phyloP scores from a whole-genome alignment of 495 filamentous ascomycete species.

The Neurospora hispaniola region DNA sequence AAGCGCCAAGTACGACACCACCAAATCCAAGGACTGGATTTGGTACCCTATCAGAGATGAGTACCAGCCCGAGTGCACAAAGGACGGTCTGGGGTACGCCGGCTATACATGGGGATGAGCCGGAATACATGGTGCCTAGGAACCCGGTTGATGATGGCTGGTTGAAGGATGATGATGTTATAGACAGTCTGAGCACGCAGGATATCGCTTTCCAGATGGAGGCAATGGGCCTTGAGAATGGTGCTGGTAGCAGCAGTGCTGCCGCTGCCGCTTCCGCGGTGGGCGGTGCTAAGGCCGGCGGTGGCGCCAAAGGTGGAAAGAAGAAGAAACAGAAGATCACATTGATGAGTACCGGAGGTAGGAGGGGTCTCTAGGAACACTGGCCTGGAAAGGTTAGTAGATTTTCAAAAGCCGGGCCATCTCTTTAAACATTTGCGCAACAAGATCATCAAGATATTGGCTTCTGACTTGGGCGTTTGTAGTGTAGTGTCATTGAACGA shows the following conservation, averaged over 20 bases:
- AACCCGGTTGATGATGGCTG: constrained; percentile 58
- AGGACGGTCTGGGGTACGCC: constrained; percentile 87
- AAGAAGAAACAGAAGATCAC: constrained; percentile 94
- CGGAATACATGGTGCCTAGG: constrained; percentile 19
- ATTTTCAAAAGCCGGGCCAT: not conserved
- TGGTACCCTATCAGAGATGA: constrained; percentile 44
- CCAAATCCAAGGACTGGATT: constrained; percentile 28
- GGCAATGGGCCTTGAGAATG: constrained; percentile 26
- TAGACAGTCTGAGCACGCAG: constrained; percentile 22
- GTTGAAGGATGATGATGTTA: constrained; percentile 48
- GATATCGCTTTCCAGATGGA: constrained; percentile 38
- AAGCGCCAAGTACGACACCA: constrained; percentile 25
- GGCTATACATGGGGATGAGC: constrained; percentile 39
- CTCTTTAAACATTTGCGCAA: not conserved
- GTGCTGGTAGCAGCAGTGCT: constrained; percentile 11
- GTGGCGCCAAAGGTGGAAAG: constrained; percentile 49
- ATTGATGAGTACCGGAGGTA: constrained; percentile 68
- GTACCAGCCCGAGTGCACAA: constrained; percentile 60
- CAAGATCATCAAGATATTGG: not conserved
- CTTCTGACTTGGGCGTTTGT: not conserved
- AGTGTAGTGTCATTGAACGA: not conserved
- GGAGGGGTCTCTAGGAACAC: constrained; percentile 18
- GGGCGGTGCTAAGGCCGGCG: constrained; percentile 12
- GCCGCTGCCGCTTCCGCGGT: constrained; percentile 8
- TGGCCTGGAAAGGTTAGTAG: not conserved